phyloP scores from a whole-genome alignment of 495 filamentous ascomycete species.

The Aspergillus kassunensis region DNA sequence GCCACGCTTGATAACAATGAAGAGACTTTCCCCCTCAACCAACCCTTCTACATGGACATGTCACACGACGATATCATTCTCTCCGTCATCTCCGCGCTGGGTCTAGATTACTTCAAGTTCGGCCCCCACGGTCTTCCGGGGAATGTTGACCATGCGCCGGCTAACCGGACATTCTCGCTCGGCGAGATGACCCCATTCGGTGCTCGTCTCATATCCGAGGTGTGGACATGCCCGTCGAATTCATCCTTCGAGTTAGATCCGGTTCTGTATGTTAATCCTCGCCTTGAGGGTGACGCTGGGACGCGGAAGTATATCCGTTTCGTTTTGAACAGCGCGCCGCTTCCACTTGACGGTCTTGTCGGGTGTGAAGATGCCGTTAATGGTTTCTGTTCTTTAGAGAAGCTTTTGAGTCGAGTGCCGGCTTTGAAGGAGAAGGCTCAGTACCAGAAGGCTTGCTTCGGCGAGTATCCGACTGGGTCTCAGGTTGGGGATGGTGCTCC shows the following conservation, averaged over 20 bases:
- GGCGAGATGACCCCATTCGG: constrained; percentile 55
- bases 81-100: constrained; percentile 48
- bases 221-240: constrained; percentile 35
- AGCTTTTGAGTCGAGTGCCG: constrained; percentile 22
- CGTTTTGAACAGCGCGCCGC: constrained; percentile 28
- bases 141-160: constrained; percentile 41
- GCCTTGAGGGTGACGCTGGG: not conserved
- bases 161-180: constrained; percentile 22
- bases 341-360: constrained; percentile 25
- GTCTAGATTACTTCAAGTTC: constrained; percentile 46
- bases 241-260: constrained; percentile 16
- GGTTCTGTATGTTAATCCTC: constrained; percentile 28
- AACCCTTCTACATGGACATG: constrained; percentile 48
- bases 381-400: constrained; percentile 27
- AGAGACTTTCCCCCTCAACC: constrained; percentile 45
- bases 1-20: constrained; percentile 46
- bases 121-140: constrained; percentile 44
- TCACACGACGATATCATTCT: constrained; percentile 39
- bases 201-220: constrained; percentile 59
- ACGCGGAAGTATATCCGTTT: constrained; percentile 29
- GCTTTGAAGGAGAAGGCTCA: constrained; percentile 20
- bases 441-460: constrained; percentile 29
- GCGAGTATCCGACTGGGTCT: constrained; percentile 19
- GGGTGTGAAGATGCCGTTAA: constrained; percentile 27
- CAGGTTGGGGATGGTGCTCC: constrained; percentile 29